Base-by-base conservation (phyloP, 371 early-diverging fungal genomes). In the Mucor mucedo region DNA sequence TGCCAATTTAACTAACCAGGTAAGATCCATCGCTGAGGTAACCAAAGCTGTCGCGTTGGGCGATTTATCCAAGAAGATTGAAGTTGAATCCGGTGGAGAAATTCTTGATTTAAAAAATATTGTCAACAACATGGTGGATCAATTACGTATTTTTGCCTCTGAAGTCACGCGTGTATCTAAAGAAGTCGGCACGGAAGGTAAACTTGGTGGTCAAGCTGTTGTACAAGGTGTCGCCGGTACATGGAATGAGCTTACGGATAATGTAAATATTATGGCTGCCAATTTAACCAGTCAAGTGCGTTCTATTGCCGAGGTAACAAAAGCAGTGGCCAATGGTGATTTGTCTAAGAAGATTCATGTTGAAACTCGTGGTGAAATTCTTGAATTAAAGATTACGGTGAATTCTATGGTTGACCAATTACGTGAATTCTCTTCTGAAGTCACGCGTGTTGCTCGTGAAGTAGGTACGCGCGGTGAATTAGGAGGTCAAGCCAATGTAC, bases 241-340 rank as follows among this genome's bases (percentile, higher is more conserved):
- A 0, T 84, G 84, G 84, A 69, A 65, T 52, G 69, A 78, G 4
- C 62, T 84, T 4, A 81, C 84, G 0, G 71, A 78, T 44, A 84
- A 82, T 58, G 80, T 79, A 39, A 59, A 82, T 48, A 49, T 38
- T 5, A 72, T 85, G 86, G 86, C 84, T 6, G 71, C 79, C 8
- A 85, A 85, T 59, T 53, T 87, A 3, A 87, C 87, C 0, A 68
- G 45, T 16, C 87, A 86, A 65, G 85, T 87, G 16, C 76, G 88
- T 2, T 76, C 78, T 5, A 76, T 76, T 63, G 72, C 76, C 11
- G 66, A 70, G 42, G 72, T 72, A 0, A 70, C 70, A 1, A 70
- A 69, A 40, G 74, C 74, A 8, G 74, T 74, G 0, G 74, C 74
- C 13, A 8, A 38, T 0, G 74, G 74, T 52, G 74, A 74, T 62